phyloP scores from a whole-genome alignment of 1,284 basidiomycete species.

The Golubevia sp. region DNA sequence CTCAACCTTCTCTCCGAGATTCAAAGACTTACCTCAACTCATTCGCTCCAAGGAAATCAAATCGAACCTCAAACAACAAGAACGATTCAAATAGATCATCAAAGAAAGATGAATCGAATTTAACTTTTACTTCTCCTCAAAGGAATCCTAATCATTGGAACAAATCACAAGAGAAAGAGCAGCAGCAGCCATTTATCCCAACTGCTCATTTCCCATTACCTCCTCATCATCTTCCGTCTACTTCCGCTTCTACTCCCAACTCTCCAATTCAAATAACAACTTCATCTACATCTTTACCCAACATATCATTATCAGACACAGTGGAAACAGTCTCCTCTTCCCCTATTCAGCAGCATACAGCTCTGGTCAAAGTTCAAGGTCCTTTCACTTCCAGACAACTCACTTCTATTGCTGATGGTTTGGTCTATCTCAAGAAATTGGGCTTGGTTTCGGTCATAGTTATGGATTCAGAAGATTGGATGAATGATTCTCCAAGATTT shows the following conservation, averaged over 20 bases:
- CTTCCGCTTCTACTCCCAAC: neutral
- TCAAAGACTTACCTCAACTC: constrained; percentile 52
- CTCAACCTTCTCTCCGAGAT: constrained; percentile 53
- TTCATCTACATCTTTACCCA: constrained; percentile 13
- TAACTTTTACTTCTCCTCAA: neutral
- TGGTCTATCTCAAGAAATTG: constrained; percentile 54
- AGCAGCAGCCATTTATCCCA: too few species aligned
- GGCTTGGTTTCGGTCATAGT: constrained; percentile 58
- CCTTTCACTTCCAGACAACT: constrained; percentile 58
- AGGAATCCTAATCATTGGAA: too few species aligned
- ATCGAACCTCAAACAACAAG: neutral
- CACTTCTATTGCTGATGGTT: constrained; percentile 54
- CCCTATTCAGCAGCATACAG: constrained; percentile 34
- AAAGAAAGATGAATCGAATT: neutral
- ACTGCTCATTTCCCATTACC: too few species aligned
- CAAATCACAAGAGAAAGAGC: too few species aligned
- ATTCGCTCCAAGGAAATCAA: constrained; percentile 20
- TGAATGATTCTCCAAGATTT: constrained; percentile 5
- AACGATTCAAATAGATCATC: neutral
- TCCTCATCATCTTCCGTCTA: neutral
- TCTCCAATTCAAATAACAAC: too few species aligned
- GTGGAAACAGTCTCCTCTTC: neutral
- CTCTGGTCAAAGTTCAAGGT: constrained; percentile 58
- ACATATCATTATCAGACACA: constrained; percentile 11
- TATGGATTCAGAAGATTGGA: constrained; percentile 48